Percentiles rank a stretch among this genome's conserved stretches.
Conservation (phyloP, 345 rosid species). For the Microcos paniculata region DNA sequence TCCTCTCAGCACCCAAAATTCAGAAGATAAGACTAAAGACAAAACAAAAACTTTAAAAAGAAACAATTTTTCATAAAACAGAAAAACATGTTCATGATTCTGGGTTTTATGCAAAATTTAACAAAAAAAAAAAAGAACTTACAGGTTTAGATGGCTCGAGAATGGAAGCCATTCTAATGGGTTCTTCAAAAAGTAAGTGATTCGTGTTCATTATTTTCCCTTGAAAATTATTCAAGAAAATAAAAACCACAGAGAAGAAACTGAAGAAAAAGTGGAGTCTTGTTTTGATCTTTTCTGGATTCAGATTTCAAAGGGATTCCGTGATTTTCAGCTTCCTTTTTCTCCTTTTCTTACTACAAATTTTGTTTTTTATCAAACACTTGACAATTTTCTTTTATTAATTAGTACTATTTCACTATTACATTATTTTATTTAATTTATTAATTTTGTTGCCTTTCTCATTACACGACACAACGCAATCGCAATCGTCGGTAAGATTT, state of each 20-base stretch:
- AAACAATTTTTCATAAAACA: neutral
- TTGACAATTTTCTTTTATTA: too few relatives aligned
- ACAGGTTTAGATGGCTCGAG: conserved; percentile 69
- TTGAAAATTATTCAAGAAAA: neutral
- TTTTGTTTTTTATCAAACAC: too few relatives aligned
- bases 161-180: conserved; percentile 60
- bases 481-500: neutral
- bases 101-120: neutral
- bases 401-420: too few relatives aligned
- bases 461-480: neutral
- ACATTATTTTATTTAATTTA: too few relatives aligned
- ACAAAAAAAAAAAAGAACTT: conserved; percentile 2
- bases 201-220: conserved; percentile 35
- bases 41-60: neutral
- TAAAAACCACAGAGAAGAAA: neutral
- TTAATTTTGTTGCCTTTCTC: neutral
- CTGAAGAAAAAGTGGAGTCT: neutral
- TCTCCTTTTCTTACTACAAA: too few relatives aligned
- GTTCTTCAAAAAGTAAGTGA: conserved; percentile 59
- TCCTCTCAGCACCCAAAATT: conserved; percentile 13
- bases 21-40: neutral
- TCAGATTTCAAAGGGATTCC: neutral
- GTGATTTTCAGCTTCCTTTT: too few relatives aligned
- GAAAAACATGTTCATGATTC: neutral
- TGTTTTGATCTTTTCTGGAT: neutral